Conservation (phyloP, 495 filamentous ascomycete genomes). For the Penicillium tannophilum region DNA sequence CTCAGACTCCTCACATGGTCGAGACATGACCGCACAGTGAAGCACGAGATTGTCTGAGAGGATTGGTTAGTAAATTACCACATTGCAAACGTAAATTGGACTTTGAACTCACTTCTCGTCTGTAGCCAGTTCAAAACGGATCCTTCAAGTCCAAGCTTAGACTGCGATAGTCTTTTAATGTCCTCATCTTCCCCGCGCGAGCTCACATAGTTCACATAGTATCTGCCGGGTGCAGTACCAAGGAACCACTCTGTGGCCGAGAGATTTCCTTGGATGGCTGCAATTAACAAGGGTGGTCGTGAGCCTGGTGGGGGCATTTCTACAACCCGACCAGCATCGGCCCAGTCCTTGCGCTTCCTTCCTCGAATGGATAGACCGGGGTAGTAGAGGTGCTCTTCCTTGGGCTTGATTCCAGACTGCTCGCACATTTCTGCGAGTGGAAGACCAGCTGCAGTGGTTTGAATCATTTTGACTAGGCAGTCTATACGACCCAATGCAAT, state of each 20-base stretch:
- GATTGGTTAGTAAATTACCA: background rate
- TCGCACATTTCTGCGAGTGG: slow-evolving; percentile 64
- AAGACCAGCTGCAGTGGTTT: slow-evolving; percentile 60
- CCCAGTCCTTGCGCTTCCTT: slow-evolving; percentile 68
- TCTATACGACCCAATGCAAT: slow-evolving; percentile 45
- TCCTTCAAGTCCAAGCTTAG: slow-evolving; percentile 59
- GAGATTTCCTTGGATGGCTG: slow-evolving; percentile 58
- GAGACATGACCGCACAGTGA: slow-evolving; percentile 62
- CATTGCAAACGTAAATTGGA: background rate
- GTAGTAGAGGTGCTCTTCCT: slow-evolving; percentile 66
- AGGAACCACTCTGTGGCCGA: slow-evolving; percentile 70
- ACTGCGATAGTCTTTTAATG: slow-evolving; percentile 55
- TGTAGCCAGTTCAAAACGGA: slow-evolving; percentile 63
- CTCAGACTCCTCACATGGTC: slow-evolving; percentile 38
- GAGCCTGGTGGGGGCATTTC: background rate
- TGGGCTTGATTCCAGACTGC: slow-evolving; percentile 54
- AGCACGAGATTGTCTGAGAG: slow-evolving; percentile 59
- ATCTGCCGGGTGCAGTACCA: slow-evolving; percentile 60
- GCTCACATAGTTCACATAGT: slow-evolving; percentile 64
- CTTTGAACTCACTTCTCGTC: slow-evolving; percentile 41
- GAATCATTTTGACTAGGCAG: slow-evolving; percentile 53
- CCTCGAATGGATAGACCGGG: slow-evolving; percentile 72
- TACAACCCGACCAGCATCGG: slow-evolving; percentile 48
- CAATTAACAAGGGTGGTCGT: slow-evolving; percentile 58
- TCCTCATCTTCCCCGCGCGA: slow-evolving; percentile 56